Conservation (phyloP, 768 basidiomycete genomes). For the Saitozyma sp. region DNA sequence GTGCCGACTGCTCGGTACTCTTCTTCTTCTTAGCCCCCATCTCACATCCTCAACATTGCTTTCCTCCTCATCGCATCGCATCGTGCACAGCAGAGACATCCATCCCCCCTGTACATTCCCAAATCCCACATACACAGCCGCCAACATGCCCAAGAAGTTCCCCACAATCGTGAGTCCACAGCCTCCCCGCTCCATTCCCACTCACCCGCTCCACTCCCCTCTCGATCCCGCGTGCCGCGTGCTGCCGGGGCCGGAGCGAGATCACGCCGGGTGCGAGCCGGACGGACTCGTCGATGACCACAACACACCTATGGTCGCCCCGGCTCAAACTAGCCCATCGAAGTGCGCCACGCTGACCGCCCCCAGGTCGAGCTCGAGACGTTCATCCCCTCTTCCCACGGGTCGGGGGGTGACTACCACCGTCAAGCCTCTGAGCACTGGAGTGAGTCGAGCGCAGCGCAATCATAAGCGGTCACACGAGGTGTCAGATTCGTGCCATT, state of each 20-base stretch:
- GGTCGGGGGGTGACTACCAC: slow-evolving; percentile 54
- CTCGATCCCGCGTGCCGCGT: too few species aligned
- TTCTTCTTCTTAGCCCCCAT: slow-evolving; percentile 3
- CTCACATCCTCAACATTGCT: not conserved
- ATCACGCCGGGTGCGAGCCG: too few species aligned
- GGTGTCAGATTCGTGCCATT: not conserved
- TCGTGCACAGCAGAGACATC: too few species aligned
- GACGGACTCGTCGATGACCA: too few species aligned
- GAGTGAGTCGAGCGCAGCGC: slow-evolving; percentile 36
- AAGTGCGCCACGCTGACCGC: not conserved
- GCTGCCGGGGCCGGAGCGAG: too few species aligned
- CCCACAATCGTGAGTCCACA: slow-evolving; percentile 40
- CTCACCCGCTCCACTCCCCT: too few species aligned
- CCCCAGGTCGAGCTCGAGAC: slow-evolving; percentile 50
- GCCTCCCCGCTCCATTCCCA: too few species aligned
- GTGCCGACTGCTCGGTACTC: not conserved
- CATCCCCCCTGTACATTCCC: not conserved
- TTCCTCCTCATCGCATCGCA: too few species aligned
- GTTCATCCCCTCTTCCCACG: slow-evolving; percentile 52
- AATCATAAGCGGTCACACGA: not conserved
- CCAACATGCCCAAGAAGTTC: slow-evolving; percentile 34
- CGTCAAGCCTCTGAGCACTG: slow-evolving; percentile 49
- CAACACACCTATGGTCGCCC: not conserved
- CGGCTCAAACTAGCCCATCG: not conserved
- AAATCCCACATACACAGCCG: not conserved